Conservation (phyloP, 1,284 basidiomycete species). For the Leccinum subrobustum region DNA sequence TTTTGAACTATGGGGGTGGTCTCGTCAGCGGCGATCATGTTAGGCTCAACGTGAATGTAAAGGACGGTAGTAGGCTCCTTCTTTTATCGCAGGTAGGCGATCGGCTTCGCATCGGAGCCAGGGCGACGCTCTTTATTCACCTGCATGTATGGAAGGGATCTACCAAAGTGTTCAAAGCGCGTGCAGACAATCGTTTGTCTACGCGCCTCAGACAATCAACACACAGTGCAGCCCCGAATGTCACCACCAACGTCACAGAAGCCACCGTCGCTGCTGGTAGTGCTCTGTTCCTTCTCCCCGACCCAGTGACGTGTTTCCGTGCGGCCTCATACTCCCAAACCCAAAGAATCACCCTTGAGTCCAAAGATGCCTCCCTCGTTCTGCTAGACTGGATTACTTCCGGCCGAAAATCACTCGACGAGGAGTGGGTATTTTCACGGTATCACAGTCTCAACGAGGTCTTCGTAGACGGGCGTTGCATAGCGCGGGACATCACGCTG, state of each 20-base stretch:
- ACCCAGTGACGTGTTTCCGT: slow-evolving; percentile 90
- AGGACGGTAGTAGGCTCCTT: slow-evolving; percentile 54
- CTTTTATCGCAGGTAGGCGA: slow-evolving; percentile 77
- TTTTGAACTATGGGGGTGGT: slow-evolving; percentile 91
- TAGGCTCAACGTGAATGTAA: slow-evolving; percentile 63
- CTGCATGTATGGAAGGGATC: slow-evolving; percentile 59
- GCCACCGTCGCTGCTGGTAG: slow-evolving; percentile 52
- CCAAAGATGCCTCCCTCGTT: slow-evolving; percentile 58
- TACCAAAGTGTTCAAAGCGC: slow-evolving; percentile 89
- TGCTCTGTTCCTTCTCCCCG: slow-evolving; percentile 80
- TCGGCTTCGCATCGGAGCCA: neutral
- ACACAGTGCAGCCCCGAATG: slow-evolving; percentile 21
- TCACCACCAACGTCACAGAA: slow-evolving; percentile 54
- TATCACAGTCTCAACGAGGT: slow-evolving; percentile 90
- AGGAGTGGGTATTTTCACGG: slow-evolving; percentile 86
- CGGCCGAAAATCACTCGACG: slow-evolving; percentile 75
- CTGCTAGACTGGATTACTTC: slow-evolving; percentile 92
- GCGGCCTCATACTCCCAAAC: slow-evolving; percentile 79
- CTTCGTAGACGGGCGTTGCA: slow-evolving; percentile 55
- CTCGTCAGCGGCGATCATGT: slow-evolving; percentile 87
- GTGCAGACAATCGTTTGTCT: slow-evolving; percentile 50
- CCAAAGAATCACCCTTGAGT: slow-evolving; percentile 67
- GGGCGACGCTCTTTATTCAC: slow-evolving; percentile 5
- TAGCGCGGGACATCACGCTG: slow-evolving; percentile 77
- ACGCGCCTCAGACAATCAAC: slow-evolving; percentile 28